These are phyloP conservation scores for Leishmania martiniquensis DNA, from an alignment of 208 protist genomes.

Conservation along the genomic window DNA sequence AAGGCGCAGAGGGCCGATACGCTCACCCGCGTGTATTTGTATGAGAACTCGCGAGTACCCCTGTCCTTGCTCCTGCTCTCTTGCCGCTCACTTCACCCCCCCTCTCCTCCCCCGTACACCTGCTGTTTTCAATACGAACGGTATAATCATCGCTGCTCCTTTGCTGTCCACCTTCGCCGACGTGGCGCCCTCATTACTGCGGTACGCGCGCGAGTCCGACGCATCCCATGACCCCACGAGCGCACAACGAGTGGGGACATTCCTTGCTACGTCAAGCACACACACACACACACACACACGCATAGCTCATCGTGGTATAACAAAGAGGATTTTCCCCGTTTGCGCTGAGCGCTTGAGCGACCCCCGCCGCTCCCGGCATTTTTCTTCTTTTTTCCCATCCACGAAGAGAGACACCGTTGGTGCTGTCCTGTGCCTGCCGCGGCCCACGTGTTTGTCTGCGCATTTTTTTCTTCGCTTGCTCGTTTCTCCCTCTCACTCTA, in stretches of 20 bases:
- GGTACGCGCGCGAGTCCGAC: background rate
- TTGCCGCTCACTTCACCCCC: background rate
- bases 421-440: background rate
- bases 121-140: background rate
- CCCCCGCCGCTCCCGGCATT: background rate
- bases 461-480: background rate
- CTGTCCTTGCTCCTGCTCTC: background rate
- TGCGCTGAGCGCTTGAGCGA: background rate
- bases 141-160: background rate
- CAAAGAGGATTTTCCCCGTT: too few species aligned
- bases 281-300: background rate
- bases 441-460: background rate
- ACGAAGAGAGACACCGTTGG: background rate
- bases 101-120: too few species aligned
- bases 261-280: background rate
- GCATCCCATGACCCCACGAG: background rate
- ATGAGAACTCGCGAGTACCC: background rate
- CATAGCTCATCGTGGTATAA: too few species aligned
- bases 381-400: background rate
- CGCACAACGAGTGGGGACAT: too few species aligned
- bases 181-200: background rate
- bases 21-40: background rate
- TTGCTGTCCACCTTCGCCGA: background rate
- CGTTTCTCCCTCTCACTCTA: background rate
- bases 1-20: background rate